These are phyloP conservation scores for Aspergillus sclerotioniger DNA, from an alignment of 495 filamentous ascomycete species.

Conservation along the genomic window DNA sequence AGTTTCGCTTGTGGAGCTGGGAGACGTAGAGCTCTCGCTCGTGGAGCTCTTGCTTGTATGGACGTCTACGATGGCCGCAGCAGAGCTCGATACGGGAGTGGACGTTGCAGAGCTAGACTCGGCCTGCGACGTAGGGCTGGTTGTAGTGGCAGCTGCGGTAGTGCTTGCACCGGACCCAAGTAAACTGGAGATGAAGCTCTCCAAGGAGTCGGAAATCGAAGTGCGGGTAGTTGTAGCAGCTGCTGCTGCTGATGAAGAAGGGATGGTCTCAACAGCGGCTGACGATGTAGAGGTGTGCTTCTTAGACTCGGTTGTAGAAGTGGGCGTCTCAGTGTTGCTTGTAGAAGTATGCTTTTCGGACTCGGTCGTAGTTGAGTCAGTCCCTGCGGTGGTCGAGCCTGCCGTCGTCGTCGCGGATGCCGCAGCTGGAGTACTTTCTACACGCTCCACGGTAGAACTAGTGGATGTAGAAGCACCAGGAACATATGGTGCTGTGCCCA, in stretches of 20 bases:
- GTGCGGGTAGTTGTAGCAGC: constrained; percentile 4
- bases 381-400: constrained; percentile 1
- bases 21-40: neutral
- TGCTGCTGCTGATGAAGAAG: neutral
- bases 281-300: neutral
- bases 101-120: neutral
- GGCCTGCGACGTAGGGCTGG: neutral
- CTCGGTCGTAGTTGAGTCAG: neutral
- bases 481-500: constrained; percentile 13
- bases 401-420: constrained; percentile 10
- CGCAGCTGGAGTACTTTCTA: constrained; percentile 8
- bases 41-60: neutral
- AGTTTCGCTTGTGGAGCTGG: neutral
- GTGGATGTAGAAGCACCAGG: constrained; percentile 12
- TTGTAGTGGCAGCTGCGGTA: neutral
- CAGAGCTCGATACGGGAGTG: constrained; percentile 1
- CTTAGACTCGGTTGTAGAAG: neutral
- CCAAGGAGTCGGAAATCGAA: constrained; percentile 4
- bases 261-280: neutral
- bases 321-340: neutral
- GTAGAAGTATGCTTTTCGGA: neutral
- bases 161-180: neutral
- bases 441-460: constrained; percentile 8
- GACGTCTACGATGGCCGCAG: neutral
- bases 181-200: constrained; percentile 1